Evolutionary conservation across 1,284 basidiomycete genomes (phyloP).

Genomic region (Apiotrichum gamsii): DNA sequence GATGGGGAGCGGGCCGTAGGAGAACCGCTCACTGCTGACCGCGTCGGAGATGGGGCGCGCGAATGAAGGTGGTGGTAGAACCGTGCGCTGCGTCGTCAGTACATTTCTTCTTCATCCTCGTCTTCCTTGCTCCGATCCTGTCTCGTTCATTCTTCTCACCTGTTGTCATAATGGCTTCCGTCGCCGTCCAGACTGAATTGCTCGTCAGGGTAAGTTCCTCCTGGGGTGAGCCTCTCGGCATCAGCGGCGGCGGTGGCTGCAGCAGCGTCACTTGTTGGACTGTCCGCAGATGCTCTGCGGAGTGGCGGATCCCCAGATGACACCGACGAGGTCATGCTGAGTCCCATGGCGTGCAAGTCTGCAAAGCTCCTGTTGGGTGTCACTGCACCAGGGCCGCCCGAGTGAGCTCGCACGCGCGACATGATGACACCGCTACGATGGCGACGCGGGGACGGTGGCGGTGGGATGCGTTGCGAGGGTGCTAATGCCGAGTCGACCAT

Average conservation of each 20-base stretch:
- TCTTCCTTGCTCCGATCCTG: too few species aligned
- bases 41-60: conserved; percentile 30
- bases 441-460: conserved; percentile 36
- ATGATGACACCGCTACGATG: conserved; percentile 37
- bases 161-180: conserved; percentile 37
- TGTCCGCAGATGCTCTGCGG: background rate
- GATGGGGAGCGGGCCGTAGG: conserved; percentile 9
- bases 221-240: too few species aligned
- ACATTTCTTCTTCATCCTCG: background rate
- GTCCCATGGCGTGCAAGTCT: conserved; percentile 21
- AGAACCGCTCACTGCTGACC: conserved; percentile 13
- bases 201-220: background rate
- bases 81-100: conserved; percentile 31
- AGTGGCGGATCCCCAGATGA: background rate
- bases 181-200: background rate
- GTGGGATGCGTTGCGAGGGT: conserved; percentile 23
- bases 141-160: conserved; percentile 25
- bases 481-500: background rate
- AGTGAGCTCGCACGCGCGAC: conserved; percentile 30
- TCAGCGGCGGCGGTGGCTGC: background rate
- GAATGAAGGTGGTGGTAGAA: conserved; percentile 42
- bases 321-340: conserved; percentile 8
- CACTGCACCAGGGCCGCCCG: conserved; percentile 20
- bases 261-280: background rate
- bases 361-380: conserved; percentile 34